Base-by-base conservation (phyloP, 1,284 basidiomycete genomes). In the Ceratorhiza oryzae-sativae region DNA sequence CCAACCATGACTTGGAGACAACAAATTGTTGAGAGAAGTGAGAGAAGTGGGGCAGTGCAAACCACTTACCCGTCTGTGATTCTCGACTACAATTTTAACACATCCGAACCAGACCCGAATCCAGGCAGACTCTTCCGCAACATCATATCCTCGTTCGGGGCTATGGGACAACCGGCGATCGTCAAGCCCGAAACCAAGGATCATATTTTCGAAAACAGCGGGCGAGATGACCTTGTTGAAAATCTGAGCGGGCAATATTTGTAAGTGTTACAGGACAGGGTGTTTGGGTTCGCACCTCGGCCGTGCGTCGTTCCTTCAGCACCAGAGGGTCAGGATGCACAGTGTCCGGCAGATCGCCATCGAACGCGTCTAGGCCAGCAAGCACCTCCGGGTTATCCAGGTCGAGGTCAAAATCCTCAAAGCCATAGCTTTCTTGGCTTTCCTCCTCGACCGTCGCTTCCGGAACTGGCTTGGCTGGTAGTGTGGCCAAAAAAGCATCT, bases 71-170 rank as follows among this genome's bases (percentile, higher is more conserved):
- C 83, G 81, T 72, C 83, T 79, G 12, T 83, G 83, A 73, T 89
- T 88, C 70, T 87, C 85, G 9, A 92, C 87, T 12, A 91, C 78
- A 25, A 93, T 85, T 42, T 85, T 84, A 0, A 86, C 88, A 76
- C 91, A 94, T 8, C 89, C 87, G 2, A 91, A 84, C 92, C 93
- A 96, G 76, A 89, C 90, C 74, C 89, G 87, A 23, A 94, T 85
- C 80, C 93, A 87, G 45, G 77, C 75, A 18, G 76, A 78, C 18
- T 76, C 76, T 20, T 82, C 81, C 2, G 78, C 75, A 46, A 77
- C 72, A 53, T 76, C 78, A 25, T 51, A 15, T 77, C 76, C 42
- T 75, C 72, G 18, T 73, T 73, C 20, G 74, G 71, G 15, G 74
- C 73, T 20, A 78, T 72, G 5, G 76, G 73, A 23, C 80, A 78